Conservation (phyloP, 139 green algal genomes). For the Gonium pectorale region DNA sequence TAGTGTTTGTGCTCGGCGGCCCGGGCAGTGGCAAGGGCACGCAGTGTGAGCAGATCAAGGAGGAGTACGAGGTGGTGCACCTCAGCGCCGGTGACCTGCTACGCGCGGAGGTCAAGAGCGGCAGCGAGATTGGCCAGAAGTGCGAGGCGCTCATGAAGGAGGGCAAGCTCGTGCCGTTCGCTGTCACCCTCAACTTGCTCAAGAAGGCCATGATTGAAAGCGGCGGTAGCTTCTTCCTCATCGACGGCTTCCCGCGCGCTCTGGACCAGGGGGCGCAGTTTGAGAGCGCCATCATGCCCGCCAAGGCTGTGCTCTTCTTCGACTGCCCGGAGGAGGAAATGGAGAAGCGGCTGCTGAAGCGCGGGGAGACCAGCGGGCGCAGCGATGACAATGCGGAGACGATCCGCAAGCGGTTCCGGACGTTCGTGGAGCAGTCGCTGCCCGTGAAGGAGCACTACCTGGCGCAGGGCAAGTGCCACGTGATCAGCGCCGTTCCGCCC, state of each 20-base stretch:
- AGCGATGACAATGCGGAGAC: constrained; percentile 79
- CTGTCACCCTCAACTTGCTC: constrained; percentile 82
- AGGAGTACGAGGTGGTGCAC: constrained; percentile 55
- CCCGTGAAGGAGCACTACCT: constrained; percentile 92
- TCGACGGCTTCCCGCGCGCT: constrained; percentile 94
- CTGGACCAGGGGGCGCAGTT: constrained; percentile 84
- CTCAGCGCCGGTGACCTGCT: constrained; percentile 82
- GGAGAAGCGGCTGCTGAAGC: constrained; percentile 87
- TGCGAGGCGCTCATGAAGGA: constrained; percentile 86
- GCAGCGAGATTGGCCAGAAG: constrained; percentile 68
- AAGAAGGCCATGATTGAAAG: constrained; percentile 77
- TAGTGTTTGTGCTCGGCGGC: constrained; percentile 67
- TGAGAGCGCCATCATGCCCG: constrained; percentile 67
- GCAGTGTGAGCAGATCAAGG: constrained; percentile 64
- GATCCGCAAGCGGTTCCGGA: constrained; percentile 96
- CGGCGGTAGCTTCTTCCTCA: constrained; percentile 80
- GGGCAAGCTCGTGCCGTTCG: constrained; percentile 83
- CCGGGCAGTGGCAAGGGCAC: constrained; percentile 68
- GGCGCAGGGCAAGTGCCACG: constrained; percentile 70
- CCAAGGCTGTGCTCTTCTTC: constrained; percentile 57
- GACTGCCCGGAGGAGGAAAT: constrained; percentile 78
- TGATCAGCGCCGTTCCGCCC: constrained; percentile 52
- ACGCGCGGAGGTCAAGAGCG: constrained; percentile 77
- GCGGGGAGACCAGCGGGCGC: constrained; percentile 78
- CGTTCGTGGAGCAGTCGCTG: constrained; percentile 88